These are phyloP conservation scores for Drechmeria coniospora DNA, from an alignment of 2,329 filamentous ascomycete species.

Conservation along the genomic window DNA sequence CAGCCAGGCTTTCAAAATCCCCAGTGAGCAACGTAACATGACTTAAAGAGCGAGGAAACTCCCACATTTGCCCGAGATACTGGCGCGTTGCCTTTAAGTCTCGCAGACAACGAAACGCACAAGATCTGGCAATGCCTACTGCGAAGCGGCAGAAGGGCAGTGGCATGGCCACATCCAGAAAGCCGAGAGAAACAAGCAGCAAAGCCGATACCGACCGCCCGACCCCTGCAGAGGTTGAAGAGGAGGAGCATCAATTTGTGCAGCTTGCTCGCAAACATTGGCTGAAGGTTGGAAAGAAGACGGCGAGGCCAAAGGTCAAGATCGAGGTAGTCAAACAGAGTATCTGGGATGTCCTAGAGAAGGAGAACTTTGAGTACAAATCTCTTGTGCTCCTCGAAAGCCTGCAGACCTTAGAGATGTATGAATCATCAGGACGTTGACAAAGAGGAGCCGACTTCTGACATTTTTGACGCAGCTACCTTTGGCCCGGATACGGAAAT, in stretches of 20 bases:
- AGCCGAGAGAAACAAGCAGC: constrained; percentile 20
- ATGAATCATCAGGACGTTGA: constrained; percentile 4
- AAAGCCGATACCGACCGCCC: constrained; percentile 24
- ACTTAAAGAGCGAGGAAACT: too few relatives aligned
- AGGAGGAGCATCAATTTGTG: constrained; percentile 57
- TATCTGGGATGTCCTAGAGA: constrained; percentile 80
- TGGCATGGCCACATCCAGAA: constrained; percentile 23
- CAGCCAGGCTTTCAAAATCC: neutral
- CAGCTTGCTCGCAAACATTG: constrained; percentile 73
- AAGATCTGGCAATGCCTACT: constrained; percentile 32
- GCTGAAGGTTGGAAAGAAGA: constrained; percentile 50
- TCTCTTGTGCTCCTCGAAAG: constrained; percentile 76
- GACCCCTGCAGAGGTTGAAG: constrained; percentile 52
- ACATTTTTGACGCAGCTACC: constrained; percentile 40
- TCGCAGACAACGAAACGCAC: constrained; percentile 2
- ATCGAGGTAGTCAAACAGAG: constrained; percentile 74
- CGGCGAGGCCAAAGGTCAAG: constrained; percentile 55
- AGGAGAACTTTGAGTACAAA: constrained; percentile 61
- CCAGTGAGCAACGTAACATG: too few relatives aligned
- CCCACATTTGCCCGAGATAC: too few relatives aligned
- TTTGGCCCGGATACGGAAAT: constrained; percentile 87
- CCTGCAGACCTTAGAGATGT: constrained; percentile 77
- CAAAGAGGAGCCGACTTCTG: neutral
- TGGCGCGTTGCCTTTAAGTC: neutral
- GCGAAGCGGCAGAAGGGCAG: constrained; percentile 43